Percentiles rank a stretch among this genome's conserved stretches.
These are phyloP conservation scores for bread wheat (Triticum aestivum) DNA, from an alignment of 176 grass and related monocot genomes.

Conservation along the genomic window IWGSC_CS_RefSeq_v2.1 NC_057794.1:301371377-301371876, in stretches of 20 bases:
- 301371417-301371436: constrained; percentile 17
- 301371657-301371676: neutral
- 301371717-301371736: neutral
- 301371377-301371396: neutral
- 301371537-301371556: neutral
- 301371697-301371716: neutral
- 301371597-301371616: neutral
- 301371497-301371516: neutral
- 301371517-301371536: neutral
- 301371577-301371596: neutral
- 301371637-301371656: neutral
- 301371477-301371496: neutral
- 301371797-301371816: neutral
- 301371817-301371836: neutral
- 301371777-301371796: neutral
- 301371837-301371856: neutral
- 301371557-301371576: neutral
- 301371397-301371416: neutral
- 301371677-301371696: neutral
- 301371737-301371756: neutral
- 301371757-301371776: neutral
- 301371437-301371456: constrained; percentile 22
- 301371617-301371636: neutral
- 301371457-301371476: neutral
- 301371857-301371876: neutral